Percentiles rank a stretch among this genome's conserved stretches.
Conservation (phyloP, 768 basidiomycete genomes). For the Lyophyllum atratum region DNA sequence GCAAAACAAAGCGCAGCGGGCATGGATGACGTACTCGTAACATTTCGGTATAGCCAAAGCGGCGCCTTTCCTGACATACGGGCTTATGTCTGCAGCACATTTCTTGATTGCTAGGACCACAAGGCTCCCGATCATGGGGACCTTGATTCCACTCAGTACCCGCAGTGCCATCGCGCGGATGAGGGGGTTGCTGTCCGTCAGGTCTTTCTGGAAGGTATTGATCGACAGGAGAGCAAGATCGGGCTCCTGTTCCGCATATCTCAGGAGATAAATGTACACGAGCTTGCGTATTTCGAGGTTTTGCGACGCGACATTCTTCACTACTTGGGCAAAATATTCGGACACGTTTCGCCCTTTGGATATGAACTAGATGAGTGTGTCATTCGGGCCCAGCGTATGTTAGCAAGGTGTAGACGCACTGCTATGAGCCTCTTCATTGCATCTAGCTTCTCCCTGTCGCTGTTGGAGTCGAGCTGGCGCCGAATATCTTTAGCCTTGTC, state of each 20-base stretch:
- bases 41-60: slow-evolving; percentile 89
- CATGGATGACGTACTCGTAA: slow-evolving; percentile 50
- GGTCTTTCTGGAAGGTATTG: slow-evolving; percentile 98
- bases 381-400: background rate
- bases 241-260: slow-evolving; percentile 91
- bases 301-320: slow-evolving; percentile 93
- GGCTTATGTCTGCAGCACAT: slow-evolving; percentile 88
- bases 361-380: slow-evolving; percentile 63
- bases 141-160: slow-evolving; percentile 89
- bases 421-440: slow-evolving; percentile 95
- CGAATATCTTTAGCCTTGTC: slow-evolving; percentile 84
- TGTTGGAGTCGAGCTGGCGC: slow-evolving; percentile 84
- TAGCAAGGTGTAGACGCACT: slow-evolving; percentile 47
- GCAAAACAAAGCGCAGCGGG: background rate
- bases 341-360: slow-evolving; percentile 92
- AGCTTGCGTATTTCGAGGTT: slow-evolving; percentile 95
- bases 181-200: slow-evolving; percentile 88
- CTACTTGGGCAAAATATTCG: slow-evolving; percentile 93
- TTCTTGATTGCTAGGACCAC: slow-evolving; percentile 90
- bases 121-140: slow-evolving; percentile 84
- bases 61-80: slow-evolving; percentile 92
- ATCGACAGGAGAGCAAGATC: slow-evolving; percentile 95
- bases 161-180: slow-evolving; percentile 96
- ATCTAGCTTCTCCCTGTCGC: slow-evolving; percentile 89
- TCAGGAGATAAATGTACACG: slow-evolving; percentile 95